Conservation (phyloP, 345 rosid species). For the Turnera subulata region DNA sequence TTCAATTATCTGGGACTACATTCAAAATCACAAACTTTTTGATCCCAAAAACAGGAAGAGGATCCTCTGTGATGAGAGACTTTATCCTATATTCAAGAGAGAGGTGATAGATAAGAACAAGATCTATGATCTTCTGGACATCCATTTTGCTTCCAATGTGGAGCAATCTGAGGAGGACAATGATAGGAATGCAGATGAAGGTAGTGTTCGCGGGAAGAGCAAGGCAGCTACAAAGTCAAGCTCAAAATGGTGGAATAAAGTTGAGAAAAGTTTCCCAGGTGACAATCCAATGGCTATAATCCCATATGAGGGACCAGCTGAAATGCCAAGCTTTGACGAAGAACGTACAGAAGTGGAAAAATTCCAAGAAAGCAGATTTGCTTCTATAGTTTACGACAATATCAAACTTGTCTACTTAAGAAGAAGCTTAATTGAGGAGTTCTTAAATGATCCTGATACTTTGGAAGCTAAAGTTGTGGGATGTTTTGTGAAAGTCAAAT, state of each 20-base stretch:
- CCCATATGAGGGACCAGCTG: conserved; percentile 34
- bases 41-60: conserved; percentile 26
- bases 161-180: conserved; percentile 28
- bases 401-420: conserved; percentile 51
- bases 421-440: conserved; percentile 40
- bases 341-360: conserved; percentile 15
- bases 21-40: conserved; percentile 27
- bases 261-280: conserved; percentile 13
- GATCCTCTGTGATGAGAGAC: conserved; percentile 40
- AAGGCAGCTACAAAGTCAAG: too few relatives aligned
- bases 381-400: conserved; percentile 40
- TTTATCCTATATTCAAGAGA: conserved; percentile 41
- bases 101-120: conserved; percentile 23
- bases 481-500: conserved; percentile 55
- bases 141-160: conserved; percentile 33
- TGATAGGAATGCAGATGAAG: conserved; percentile 13
- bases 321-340: conserved; percentile 5
- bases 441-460: conserved; percentile 27
- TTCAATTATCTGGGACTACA: conserved; percentile 31
- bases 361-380: conserved; percentile 33
- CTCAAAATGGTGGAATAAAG: neutral
- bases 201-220: neutral
- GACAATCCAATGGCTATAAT: conserved; percentile 9
- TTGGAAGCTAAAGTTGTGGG: conserved; percentile 45
- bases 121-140: conserved; percentile 29